Conservation (phyloP, 257 asterid species). For the Penstemon eatonii region DNA sequence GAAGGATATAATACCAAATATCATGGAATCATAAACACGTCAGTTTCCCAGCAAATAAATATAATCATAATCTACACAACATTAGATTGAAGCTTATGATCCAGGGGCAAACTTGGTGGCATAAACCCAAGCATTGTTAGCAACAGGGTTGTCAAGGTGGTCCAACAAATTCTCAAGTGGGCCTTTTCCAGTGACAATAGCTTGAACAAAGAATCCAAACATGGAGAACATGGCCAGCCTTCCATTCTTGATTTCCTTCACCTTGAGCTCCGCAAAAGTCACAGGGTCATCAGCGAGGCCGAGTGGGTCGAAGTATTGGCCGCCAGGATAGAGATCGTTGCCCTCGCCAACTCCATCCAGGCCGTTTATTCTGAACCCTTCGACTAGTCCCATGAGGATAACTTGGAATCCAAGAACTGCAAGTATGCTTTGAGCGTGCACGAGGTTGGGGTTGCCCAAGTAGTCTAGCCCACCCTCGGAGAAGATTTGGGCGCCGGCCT, state of each 20-base stretch:
- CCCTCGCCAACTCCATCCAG: constrained; percentile 83
- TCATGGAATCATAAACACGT: constrained; percentile 6
- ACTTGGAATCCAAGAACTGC: constrained; percentile 83
- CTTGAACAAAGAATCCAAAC: constrained; percentile 73
- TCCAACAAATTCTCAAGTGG: constrained; percentile 71
- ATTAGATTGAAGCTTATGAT: constrained; percentile 30
- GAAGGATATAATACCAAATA: constrained; percentile 6
- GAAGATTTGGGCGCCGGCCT: constrained; percentile 80
- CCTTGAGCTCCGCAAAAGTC: constrained; percentile 75
- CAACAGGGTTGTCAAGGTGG: constrained; percentile 84
- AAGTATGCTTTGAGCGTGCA: constrained; percentile 81
- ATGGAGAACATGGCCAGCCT: constrained; percentile 84
- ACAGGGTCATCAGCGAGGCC: constrained; percentile 73
- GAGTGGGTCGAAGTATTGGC: constrained; percentile 79
- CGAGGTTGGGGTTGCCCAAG: constrained; percentile 76
- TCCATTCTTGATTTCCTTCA: constrained; percentile 81
- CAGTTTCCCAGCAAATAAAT: not conserved
- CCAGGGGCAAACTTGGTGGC: constrained; percentile 79
- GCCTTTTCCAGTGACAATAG: constrained; percentile 63
- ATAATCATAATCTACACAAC: constrained; percentile 24
- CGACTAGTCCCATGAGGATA: constrained; percentile 77
- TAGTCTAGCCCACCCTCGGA: constrained; percentile 77
- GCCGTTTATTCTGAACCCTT: constrained; percentile 75
- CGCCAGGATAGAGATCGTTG: constrained; percentile 80
- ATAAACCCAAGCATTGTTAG: constrained; percentile 81